Base-by-base conservation (phyloP, 176 grass and related monocot species). In the Eragrostis curvula region DNA sequence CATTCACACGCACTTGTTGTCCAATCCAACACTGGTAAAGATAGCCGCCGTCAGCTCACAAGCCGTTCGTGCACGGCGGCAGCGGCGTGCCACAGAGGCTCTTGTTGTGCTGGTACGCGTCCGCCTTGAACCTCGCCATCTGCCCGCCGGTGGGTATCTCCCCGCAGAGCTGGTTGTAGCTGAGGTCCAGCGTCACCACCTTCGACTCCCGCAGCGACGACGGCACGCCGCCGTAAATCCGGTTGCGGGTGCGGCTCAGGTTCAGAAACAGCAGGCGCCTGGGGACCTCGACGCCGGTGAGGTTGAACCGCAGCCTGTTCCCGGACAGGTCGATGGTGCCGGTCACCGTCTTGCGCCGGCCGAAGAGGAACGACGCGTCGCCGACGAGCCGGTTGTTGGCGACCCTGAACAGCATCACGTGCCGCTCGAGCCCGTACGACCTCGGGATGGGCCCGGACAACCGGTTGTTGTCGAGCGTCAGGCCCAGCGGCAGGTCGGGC, bases 21-120 rank as follows among this genome's bases (percentile, higher is more conserved):
- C n/a, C n/a, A n/a, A n/a, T n/a, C n/a, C n/a, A n/a, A n/a, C n/a
- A n/a, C n/a, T n/a, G n/a, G n/a, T n/a, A n/a, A n/a, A n/a, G n/a
- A n/a, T n/a, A n/a, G n/a, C n/a, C n/a, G n/a, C n/a, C n/a, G n/a
- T n/a, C n/a, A n/a, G n/a, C n/a, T n/a, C 49, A 30, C 70, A 36
- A 71, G 32, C 23, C 56, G 16, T 39, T 66, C 12, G 30, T 18
- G 59, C 89, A 91, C 7, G 81, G 46, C 41, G 82, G 82, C 73
- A 92, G 64, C 21, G 83, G 90, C 20, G 86, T 83, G 5, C 90
- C 86, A 36, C 90, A 92, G 30, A 92, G 56, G 73, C 90, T 86
- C 66, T 88, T 92, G 72, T 92, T 92, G 29, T 92, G 70, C 45
- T 39, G 3, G 63, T 89, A 93, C 56, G 77, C 74, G 29, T 55